A percentile compares a stretch with the other conserved stretches of the same genome.
Conservation (phyloP, 306 rosid species). For the Sicyos baderoa region DNA sequence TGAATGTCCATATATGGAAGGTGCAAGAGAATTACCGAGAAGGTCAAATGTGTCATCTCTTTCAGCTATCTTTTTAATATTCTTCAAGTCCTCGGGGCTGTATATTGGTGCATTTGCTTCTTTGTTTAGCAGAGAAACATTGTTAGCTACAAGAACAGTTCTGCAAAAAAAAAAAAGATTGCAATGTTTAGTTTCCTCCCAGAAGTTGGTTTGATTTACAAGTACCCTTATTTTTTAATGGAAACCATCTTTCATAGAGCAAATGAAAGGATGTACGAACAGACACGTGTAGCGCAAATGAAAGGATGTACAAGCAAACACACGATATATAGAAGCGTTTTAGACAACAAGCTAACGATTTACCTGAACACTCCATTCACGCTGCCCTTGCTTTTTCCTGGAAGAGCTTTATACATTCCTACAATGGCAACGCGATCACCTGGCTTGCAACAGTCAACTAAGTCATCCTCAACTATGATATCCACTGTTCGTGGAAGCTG, state of each 20-base stretch:
- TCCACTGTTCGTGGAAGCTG: slow-evolving; percentile 98
- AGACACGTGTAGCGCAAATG: background rate
- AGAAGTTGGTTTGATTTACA: slow-evolving; percentile 5
- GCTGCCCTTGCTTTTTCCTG: slow-evolving; percentile 81
- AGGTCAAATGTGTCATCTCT: slow-evolving; percentile 83
- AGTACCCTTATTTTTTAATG: background rate
- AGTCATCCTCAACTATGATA: slow-evolving; percentile 79
- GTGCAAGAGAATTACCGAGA: slow-evolving; percentile 92
- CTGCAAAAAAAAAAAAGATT: slow-evolving; percentile 32
- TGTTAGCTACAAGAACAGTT: slow-evolving; percentile 88
- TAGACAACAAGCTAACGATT: slow-evolving; percentile 19
- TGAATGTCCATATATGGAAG: slow-evolving; percentile 90
- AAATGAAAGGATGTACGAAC: background rate
- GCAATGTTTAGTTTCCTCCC: slow-evolving; percentile 22
- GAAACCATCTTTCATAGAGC: background rate
- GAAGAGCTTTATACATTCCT: slow-evolving; percentile 86
- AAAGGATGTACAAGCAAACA: background rate
- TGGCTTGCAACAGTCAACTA: slow-evolving; percentile 94
- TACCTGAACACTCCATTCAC: slow-evolving; percentile 97
- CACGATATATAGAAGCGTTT: background rate
- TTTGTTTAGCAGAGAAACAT: slow-evolving; percentile 84
- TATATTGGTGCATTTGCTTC: slow-evolving; percentile 93
- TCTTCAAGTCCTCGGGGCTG: slow-evolving; percentile 64
- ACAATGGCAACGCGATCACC: slow-evolving; percentile 95
- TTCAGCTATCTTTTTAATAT: slow-evolving; percentile 74